Percentiles rank a stretch among this genome's conserved stretches.
Conservation (phyloP, 2,329 filamentous ascomycete genomes). For the Aspergillus persii region DNA sequence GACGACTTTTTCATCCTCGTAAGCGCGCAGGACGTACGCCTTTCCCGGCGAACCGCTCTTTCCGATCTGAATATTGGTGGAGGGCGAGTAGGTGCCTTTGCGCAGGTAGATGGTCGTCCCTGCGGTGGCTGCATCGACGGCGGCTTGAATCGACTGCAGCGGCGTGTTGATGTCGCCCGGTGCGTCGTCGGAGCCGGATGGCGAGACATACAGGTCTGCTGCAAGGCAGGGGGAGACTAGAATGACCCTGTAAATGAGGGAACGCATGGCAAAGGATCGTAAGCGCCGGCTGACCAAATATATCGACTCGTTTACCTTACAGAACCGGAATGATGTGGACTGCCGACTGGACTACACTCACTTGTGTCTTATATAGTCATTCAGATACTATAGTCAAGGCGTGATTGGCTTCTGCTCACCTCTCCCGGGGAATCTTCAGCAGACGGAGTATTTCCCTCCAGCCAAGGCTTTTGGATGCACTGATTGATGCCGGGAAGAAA, state of each 20-base stretch:
- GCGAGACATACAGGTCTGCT: conserved; percentile 16
- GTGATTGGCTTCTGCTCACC: not conserved
- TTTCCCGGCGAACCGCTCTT: conserved; percentile 12
- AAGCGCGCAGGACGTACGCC: conserved; percentile 13
- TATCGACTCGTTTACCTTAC: not conserved
- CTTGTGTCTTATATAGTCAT: not conserved
- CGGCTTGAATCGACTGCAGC: conserved; percentile 13
- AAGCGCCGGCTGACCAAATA: not conserved
- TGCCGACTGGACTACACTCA: too few species aligned
- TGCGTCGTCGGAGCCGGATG: conserved; percentile 12
- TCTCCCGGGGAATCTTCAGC: not conserved
- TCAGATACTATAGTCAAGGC: not conserved
- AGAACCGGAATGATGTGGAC: too few species aligned
- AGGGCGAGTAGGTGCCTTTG: conserved; percentile 13
- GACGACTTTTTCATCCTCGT: conserved; percentile 13
- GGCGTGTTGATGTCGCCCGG: conserved; percentile 10
- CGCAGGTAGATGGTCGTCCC: conserved; percentile 17
- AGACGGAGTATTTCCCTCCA: conserved; percentile 4
- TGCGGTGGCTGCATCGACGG: conserved; percentile 11
- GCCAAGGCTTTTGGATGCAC: conserved; percentile 6
- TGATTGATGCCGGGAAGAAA: not conserved
- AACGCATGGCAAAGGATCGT: not conserved
- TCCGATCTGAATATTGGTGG: conserved; percentile 16
- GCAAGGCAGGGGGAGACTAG: conserved; percentile 2
- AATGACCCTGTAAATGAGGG: not conserved